Evolutionary conservation across 192 early-diverging fungal genomes (phyloP), one percentile per base, ranked within the genome.

Genomic region (Funneliformis mosseae): DNA sequence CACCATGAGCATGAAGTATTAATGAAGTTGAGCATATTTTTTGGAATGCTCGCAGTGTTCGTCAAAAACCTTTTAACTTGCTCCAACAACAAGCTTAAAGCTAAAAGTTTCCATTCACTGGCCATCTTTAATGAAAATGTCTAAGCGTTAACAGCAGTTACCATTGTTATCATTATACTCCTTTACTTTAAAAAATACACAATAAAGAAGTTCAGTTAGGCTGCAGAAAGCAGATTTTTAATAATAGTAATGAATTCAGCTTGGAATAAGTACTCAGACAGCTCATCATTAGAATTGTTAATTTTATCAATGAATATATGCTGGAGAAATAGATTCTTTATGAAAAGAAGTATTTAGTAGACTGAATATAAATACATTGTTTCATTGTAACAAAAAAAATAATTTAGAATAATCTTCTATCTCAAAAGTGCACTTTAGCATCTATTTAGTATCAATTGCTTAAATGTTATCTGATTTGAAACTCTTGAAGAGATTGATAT

Each of bases 261-360:
- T 43, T 72, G 39, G 42, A 72, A 72, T 21, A 39, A 33, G 23
- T 43, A 72, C 39, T 72, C 70, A 72, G 70, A 72, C n/a, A 39
- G 70, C 3, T 72, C 33, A 43, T 14, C 0, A 6, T 7, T 42
- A 10, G 70, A 10, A 5, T 70, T 70, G n/a, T 16, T 23, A 23
- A 38, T 21, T 45, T 45, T 39, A 4, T 72, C 8, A 23, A 39
- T 42, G 18, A 45, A 72, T n/a, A 45, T 45, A 8, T 72, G 70
- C 42, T 72, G 70, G n/a, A 45, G 41, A 16, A 39, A 0, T 10
- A 72, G 8, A 5, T 72, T 72, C 42, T 45, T 39, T 45, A 72
- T 14, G 6, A 72, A 72, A 72, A 4, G 23, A 45, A 45, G 70
- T 14, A 72, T 42, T 23, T 45, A 72, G 70, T 45, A 5, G n/a